phyloP scores from a whole-genome alignment of 2,329 filamentous ascomycete species.

The Monosporascus cannonballus region DNA sequence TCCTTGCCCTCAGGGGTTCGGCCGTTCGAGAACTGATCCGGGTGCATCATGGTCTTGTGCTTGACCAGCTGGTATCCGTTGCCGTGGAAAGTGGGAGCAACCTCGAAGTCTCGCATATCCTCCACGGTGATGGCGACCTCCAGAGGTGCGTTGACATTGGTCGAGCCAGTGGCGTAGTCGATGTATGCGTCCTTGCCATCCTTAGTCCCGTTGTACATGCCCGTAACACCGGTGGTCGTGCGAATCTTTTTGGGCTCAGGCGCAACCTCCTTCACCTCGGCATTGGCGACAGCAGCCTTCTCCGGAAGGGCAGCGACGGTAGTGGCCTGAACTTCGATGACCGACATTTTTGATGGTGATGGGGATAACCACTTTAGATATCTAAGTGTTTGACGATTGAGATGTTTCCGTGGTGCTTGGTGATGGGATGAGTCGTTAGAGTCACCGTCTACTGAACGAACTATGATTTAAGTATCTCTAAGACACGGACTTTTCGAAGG shows the following conservation, averaged over 20 bases:
- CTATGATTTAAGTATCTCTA: neutral
- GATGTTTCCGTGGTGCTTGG: neutral
- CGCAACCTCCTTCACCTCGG: neutral
- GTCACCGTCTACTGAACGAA: neutral
- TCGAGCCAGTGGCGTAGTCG: conserved; percentile 19
- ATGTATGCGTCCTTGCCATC: conserved; percentile 17
- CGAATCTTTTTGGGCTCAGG: neutral
- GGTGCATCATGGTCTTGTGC: conserved; percentile 17
- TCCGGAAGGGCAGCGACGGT: neutral
- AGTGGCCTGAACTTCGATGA: neutral
- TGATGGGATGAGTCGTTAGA: neutral
- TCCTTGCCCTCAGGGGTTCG: conserved; percentile 15
- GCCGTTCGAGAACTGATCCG: conserved; percentile 20
- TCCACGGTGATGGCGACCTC: conserved; percentile 20
- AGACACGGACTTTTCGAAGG: neutral
- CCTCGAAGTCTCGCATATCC: conserved; percentile 16
- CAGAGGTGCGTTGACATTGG: conserved; percentile 19
- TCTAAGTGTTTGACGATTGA: neutral
- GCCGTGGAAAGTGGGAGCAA: conserved; percentile 12
- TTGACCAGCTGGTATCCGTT: conserved; percentile 21
- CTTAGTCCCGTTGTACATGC: conserved; percentile 23
- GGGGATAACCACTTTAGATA: neutral
- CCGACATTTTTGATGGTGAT: neutral
- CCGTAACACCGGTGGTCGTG: conserved; percentile 1
- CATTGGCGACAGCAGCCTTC: neutral